Conservation (phyloP, 1,139 yeast genomes). For the Scheffersomyces parashehatae region DNA sequence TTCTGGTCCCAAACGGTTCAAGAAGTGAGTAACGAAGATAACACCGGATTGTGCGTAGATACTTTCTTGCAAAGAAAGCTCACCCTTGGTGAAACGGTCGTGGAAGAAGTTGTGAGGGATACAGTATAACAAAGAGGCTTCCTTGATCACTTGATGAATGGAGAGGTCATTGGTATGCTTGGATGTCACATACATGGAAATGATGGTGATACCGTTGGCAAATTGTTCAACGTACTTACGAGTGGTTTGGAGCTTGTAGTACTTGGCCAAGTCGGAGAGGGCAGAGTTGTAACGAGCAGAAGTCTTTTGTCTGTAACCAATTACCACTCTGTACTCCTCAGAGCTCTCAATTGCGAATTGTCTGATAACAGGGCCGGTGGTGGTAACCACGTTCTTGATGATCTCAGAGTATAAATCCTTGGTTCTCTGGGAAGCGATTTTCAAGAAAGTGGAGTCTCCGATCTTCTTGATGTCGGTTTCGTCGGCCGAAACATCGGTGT, state of each 20-base stretch:
- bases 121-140: slow-evolving; percentile 88
- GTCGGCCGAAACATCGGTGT: slow-evolving; percentile 24
- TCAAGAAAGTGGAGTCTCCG: slow-evolving; percentile 78
- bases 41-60: slow-evolving; percentile 94
- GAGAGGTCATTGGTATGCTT: slow-evolving; percentile 59
- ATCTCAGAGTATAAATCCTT: slow-evolving; percentile 74
- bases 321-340: slow-evolving; percentile 79
- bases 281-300: slow-evolving; percentile 90
- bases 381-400: slow-evolving; percentile 64
- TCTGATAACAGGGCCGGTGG: slow-evolving; percentile 93
- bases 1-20: slow-evolving; percentile 92
- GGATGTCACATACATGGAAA: slow-evolving; percentile 82
- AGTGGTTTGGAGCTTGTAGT: slow-evolving; percentile 82
- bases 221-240: slow-evolving; percentile 95
- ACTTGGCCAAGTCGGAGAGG: slow-evolving; percentile 81
- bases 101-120: slow-evolving; percentile 87
- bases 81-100: slow-evolving; percentile 69
- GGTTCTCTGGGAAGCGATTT: slow-evolving; percentile 79
- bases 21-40: slow-evolving; percentile 89
- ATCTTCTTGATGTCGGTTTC: slow-evolving; percentile 61
- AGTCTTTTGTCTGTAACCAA: slow-evolving; percentile 84
- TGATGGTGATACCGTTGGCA: slow-evolving; percentile 81
- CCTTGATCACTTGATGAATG: slow-evolving; percentile 88
- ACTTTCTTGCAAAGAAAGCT: slow-evolving; percentile 88
- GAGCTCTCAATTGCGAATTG: slow-evolving; percentile 79